Evolutionary conservation across 352 stramenopile species (phyloP), one percentile per base, ranked within the genome.

Genomic region (Hyphochytrium catenoides): DNA sequence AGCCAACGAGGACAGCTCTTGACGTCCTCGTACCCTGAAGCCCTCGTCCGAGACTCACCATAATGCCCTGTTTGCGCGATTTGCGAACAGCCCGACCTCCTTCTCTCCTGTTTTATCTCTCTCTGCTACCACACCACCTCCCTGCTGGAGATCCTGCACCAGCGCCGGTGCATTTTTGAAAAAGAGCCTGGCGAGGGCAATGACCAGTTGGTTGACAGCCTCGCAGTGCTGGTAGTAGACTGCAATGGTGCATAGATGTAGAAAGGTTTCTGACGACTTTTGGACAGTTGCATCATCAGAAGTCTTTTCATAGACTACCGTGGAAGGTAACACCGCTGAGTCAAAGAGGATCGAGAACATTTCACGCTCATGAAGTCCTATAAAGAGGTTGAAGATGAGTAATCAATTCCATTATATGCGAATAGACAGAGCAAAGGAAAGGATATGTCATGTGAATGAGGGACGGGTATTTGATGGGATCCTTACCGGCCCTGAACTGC

Each of bases 271-370:
- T 7, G 35, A 43, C 37, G n/a, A n/a, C 18, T 46, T 46, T 35
- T 81, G 59, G 65, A 84, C 82, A 46, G 76, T 84, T 26, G 50
- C 65, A 14, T 74, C 37, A 31, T 84, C 70, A 38, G 62, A 72
- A 6, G 67, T 82, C 46, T 74, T 78, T 42, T 82, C 67, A 29
- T 74, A 84, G 12, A 68, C 67, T 19, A 76, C 43, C 9, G 77
- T 41, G 25, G 82, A 73, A 33, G 63, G 75, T 43, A 73, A 67
- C 28, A 79, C 74, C 1, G 67, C 72, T 8, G 46, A 61, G 27
- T 84, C 70, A 3, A 61, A 63, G 22, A 84, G 72, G 26, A 84
- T 36, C 12, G 66, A 64, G 44, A 84, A 82, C 70, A 84, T 84
- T 28, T 84, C 70, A 26, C 75, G 73, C 50, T 84, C 70, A 37